These are phyloP conservation scores for Wickerhamiella hasegawae DNA, from an alignment of 805 yeast genomes.

Conservation along the genomic window DNA sequence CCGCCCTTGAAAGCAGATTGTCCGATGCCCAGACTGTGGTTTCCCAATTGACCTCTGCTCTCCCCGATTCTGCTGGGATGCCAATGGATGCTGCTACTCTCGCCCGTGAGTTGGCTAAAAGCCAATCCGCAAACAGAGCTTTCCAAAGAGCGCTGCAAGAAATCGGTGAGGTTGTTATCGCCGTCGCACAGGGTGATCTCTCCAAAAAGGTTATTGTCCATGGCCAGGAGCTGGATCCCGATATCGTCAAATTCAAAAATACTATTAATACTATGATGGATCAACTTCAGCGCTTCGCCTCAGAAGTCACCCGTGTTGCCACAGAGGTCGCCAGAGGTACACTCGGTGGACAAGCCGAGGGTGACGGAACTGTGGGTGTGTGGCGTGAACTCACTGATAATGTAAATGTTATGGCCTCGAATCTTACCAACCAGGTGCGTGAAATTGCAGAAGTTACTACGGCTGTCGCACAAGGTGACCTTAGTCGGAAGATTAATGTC, in stretches of 20 bases:
- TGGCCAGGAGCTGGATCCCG: slow-evolving; percentile 59
- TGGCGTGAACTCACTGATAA: slow-evolving; percentile 81
- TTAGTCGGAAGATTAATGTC: slow-evolving; percentile 68
- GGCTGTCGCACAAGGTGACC: slow-evolving; percentile 78
- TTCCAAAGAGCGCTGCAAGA: slow-evolving; percentile 53
- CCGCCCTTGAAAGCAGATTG: slow-evolving; percentile 19
- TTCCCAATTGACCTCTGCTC: slow-evolving; percentile 19
- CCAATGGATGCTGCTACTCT: slow-evolving; percentile 19
- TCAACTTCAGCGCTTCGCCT: slow-evolving; percentile 65
- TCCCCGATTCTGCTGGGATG: slow-evolving; percentile 9
- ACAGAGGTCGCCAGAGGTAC: slow-evolving; percentile 85
- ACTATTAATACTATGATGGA: slow-evolving; percentile 84
- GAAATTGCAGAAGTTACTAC: slow-evolving; percentile 82
- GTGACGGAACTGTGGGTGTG: slow-evolving; percentile 72
- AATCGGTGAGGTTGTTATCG: slow-evolving; percentile 72
- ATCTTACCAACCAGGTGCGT: slow-evolving; percentile 75
- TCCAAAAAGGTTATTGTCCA: slow-evolving; percentile 66
- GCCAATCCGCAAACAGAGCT: slow-evolving; percentile 47
- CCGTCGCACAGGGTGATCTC: slow-evolving; percentile 80
- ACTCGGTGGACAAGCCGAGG: slow-evolving; percentile 76
- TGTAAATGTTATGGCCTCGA: slow-evolving; percentile 79
- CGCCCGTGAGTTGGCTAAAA: slow-evolving; percentile 24
- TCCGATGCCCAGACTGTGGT: slow-evolving; percentile 21
- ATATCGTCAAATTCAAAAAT: slow-evolving; percentile 60
- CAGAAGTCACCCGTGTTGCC: slow-evolving; percentile 71